These are phyloP conservation scores for Apiospora marii DNA, from an alignment of 2,329 filamentous ascomycete species.

Conservation along the genomic window DNA sequence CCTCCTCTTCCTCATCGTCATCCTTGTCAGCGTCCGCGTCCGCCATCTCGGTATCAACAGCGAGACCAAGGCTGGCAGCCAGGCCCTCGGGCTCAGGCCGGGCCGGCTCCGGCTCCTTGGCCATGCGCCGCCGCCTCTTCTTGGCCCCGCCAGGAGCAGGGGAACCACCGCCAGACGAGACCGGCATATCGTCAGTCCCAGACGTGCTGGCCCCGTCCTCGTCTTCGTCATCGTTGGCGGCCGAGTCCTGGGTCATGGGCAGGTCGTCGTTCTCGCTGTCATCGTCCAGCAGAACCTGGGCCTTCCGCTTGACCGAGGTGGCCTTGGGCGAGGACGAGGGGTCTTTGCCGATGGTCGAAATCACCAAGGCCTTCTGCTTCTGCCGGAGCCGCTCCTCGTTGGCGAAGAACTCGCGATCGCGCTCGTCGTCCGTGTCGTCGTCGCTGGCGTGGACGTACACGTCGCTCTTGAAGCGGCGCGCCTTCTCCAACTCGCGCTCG, in stretches of 20 bases:
- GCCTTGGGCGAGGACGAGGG: slow-evolving; percentile 15
- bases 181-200: slow-evolving; percentile 47
- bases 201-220: slow-evolving; percentile 40
- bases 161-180: slow-evolving; percentile 46
- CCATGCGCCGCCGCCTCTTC: slow-evolving; percentile 41
- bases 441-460: slow-evolving; percentile 84
- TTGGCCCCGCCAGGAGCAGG: slow-evolving; percentile 27
- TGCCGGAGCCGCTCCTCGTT: slow-evolving; percentile 73
- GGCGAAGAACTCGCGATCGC: slow-evolving; percentile 76
- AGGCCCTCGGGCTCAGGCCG: slow-evolving; percentile 26
- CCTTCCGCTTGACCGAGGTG: slow-evolving; percentile 43
- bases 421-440: slow-evolving; percentile 85
- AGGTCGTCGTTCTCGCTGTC: slow-evolving; percentile 39
- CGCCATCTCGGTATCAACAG: slow-evolving; percentile 40
- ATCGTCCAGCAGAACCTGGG: slow-evolving; percentile 35
- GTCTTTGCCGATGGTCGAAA: slow-evolving; percentile 29
- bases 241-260: slow-evolving; percentile 34
- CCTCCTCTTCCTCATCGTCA: slow-evolving; percentile 47
- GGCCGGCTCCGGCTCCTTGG: slow-evolving; percentile 31
- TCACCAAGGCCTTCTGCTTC: slow-evolving; percentile 51
- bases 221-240: slow-evolving; percentile 42
- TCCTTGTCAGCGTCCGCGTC: slow-evolving; percentile 40
- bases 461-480: slow-evolving; percentile 82
- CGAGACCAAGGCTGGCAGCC: slow-evolving; percentile 27
- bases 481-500: slow-evolving; percentile 78